Conservation (phyloP, 441 rosid genomes). For the Erysimum pusillum region DNA sequence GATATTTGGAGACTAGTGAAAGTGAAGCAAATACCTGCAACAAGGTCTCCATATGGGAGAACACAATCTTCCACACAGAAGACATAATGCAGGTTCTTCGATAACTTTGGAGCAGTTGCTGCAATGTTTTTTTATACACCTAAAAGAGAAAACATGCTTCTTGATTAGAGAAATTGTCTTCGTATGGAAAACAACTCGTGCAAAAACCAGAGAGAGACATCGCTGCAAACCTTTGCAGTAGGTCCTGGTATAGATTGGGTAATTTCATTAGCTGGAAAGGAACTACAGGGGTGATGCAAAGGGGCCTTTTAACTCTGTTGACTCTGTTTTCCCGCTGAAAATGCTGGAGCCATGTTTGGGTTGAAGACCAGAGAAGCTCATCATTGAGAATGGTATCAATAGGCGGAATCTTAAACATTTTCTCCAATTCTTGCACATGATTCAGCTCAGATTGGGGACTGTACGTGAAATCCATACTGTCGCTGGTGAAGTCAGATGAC, state of each 20-base stretch:
- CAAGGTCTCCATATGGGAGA: slow-evolving; percentile 81
- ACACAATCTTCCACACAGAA: slow-evolving; percentile 95
- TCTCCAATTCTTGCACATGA: slow-evolving; percentile 76
- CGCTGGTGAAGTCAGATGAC: slow-evolving; percentile 49
- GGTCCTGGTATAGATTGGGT: slow-evolving; percentile 89
- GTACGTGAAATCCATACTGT: slow-evolving; percentile 51
- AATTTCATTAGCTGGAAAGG: slow-evolving; percentile 89
- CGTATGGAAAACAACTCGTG: slow-evolving; percentile 4
- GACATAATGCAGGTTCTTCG: slow-evolving; percentile 87
- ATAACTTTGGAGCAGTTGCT: slow-evolving; percentile 63
- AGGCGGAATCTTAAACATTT: slow-evolving; percentile 80
- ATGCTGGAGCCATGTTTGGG: slow-evolving; percentile 77
- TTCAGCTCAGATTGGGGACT: slow-evolving; percentile 58
- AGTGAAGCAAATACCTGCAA: slow-evolving; percentile 74
- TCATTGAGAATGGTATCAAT: slow-evolving; percentile 68
- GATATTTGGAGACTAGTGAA: slow-evolving; percentile 32
- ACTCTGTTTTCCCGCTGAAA: slow-evolving; percentile 61
- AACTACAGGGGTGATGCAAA: slow-evolving; percentile 70
- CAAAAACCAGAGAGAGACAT: slow-evolving; percentile 26
- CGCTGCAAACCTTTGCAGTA: slow-evolving; percentile 81
- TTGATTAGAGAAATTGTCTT: slow-evolving; percentile 36
- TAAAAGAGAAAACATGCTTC: slow-evolving; percentile 47
- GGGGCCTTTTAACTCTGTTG: slow-evolving; percentile 46
- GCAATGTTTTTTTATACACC: slow-evolving; percentile 87
- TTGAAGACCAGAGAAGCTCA: slow-evolving; percentile 59